Evolutionary conservation across 371 early-diverging fungal genomes (phyloP), one percentile per base, ranked within the genome.

Genomic region (Mucor plumbeus): DNA sequence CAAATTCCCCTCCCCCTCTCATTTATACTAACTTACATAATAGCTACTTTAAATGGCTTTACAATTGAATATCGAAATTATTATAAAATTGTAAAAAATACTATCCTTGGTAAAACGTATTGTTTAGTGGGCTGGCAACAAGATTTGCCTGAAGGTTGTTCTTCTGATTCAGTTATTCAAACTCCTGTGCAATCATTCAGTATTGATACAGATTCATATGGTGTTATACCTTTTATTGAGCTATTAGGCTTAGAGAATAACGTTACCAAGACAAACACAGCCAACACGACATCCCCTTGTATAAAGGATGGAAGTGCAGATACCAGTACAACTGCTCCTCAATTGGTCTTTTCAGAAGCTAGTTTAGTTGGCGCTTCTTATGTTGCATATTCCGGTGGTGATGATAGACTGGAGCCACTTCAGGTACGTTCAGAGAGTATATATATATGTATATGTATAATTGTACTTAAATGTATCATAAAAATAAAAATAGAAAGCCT

Each of bases 11-110:
- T n/a, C n/a, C n/a, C n/a, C n/a, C n/a, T n/a, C n/a, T n/a, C n/a
- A 50, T 11, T 26, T 50, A 11, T 26, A 50, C 50, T 38, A 38
- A 38, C 1, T 2, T 11, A 10, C 10, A 7, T 17, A 11, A 35
- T 66, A 71, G 71, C 50, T 36, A 54, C 43, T 13, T 9, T 9
- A 2, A 61, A 47, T 50, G 70, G 72, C 43, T 75, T 70, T 35
- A 64, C 69, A 10, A 65, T 75, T 21, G 72, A 71, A 54, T 72
- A 71, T 55, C 53, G 58, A 21, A 72, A 72, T 17, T 75, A 72
- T 44, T 75, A 75, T 59, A 75, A 75, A 47, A 44, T 75, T 11
- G 59, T 75, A 1, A 66, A 64, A 7, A 70, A 75, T 40, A 40
- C 19, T 8, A 17, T 67, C 5, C 58, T 55, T 1, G 14, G 15